Base-by-base conservation (phyloP, 2,329 filamentous ascomycete genomes). In the Colletotrichum euphorbiae region DNA sequence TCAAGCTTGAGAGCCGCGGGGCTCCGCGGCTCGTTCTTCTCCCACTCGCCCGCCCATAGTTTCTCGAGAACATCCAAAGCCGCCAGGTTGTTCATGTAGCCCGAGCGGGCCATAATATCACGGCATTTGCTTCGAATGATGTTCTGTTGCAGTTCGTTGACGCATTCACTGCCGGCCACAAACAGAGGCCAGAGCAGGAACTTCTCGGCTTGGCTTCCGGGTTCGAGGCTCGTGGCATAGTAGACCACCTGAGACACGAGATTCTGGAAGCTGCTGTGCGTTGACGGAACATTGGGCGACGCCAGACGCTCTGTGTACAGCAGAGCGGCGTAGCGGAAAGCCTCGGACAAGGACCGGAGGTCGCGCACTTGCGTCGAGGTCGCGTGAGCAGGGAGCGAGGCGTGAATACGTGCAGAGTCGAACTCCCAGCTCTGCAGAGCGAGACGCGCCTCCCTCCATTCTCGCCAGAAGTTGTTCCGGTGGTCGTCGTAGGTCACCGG, bases 171-270 rank as follows among this genome's bases (percentile, higher is more conserved):
- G 19, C 94, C 94, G 1, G 91, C 90, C 59, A 98, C 91, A 77
- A 98, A 97, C 3, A 98, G 85, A 3, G 95, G 94, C 95, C 94
- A 98, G 8, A 98, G 87, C 9, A 98, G 82, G 77, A 97, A 97
- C 76, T 97, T 97, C 79, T 97, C 91, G 42, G 91, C 90, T 54
- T 85, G 87, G 73, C 87, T 89, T 45, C 87, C 91, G 3, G 90
- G 86, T 70, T 93, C 90, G 42, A 98, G 89, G 60, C 90, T 90
- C 6, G 90, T 91, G 64, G 96, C 92, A 79, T 97, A 95, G 79
- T 90, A 92, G 45, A 98, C 87, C 1, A 94, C 92, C 71, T 93
- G 90, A 75, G 89, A 89, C 62, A 97, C 94, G 19, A 97, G 86
- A 71, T 90, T 90, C 77, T 97, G 93, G 79, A 97, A 94, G 76